phyloP scores from a whole-genome alignment of 192 early-diverging fungal species.

The Paraglomus brasilianum region DNA sequence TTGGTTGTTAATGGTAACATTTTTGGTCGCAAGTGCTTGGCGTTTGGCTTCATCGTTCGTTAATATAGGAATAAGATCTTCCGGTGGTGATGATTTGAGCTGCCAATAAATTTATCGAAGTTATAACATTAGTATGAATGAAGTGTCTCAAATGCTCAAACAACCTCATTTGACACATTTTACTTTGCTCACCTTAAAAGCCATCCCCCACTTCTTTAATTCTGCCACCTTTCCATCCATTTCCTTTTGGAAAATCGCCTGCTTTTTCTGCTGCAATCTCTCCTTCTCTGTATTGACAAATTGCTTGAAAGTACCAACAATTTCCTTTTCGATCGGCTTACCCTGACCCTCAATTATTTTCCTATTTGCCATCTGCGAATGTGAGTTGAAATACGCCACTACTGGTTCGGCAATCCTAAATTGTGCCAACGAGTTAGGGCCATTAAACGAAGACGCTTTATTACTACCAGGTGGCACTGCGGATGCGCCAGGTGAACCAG shows the following conservation, averaged over 20 bases:
- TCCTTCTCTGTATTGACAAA: conserved; percentile 80
- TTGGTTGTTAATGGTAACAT: conserved; percentile 1
- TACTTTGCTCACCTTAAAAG: conserved; percentile 52
- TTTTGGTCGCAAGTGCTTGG: conserved; percentile 15
- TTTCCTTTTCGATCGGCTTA: conserved; percentile 38
- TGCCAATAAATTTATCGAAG: too few relatives aligned
- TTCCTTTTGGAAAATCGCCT: conserved; percentile 69
- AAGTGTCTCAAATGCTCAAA: not conserved
- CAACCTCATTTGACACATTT: conserved; percentile 29
- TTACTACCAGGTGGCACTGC: not conserved
- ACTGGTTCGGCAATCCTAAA: conserved; percentile 24
- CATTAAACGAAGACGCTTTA: conserved; percentile 4
- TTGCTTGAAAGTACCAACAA: conserved; percentile 51
- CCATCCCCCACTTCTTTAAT: conserved; percentile 76
- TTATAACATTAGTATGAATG: not conserved
- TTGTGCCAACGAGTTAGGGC: not conserved
- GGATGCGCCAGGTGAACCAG: not conserved
- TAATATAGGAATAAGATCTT: conserved; percentile 77
- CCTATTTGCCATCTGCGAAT: not conserved
- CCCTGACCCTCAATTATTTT: conserved; percentile 24
- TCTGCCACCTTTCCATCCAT: conserved; percentile 74
- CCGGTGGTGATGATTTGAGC: conserved; percentile 78
- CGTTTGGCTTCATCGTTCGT: conserved; percentile 46
- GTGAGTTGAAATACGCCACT: not conserved
- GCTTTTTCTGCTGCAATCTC: conserved; percentile 71